Base-by-base conservation (phyloP, 768 basidiomycete species). In the Grammothele lineata region DNA sequence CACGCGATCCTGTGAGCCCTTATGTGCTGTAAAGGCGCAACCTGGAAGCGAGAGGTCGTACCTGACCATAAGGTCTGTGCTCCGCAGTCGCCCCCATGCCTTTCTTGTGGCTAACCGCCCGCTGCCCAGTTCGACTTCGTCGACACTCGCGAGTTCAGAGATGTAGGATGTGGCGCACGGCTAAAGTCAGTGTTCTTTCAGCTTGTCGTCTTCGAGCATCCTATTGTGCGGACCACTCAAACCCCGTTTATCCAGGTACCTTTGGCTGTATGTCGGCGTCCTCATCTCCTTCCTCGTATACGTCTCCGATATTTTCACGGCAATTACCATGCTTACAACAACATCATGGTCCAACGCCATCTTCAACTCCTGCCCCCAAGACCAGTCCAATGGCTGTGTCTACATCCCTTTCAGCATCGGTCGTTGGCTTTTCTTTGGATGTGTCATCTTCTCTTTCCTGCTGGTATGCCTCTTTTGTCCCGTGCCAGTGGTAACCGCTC, bases 391-490 rank as follows among this genome's bases (percentile, higher is more conserved):
- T 4, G 81, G 83, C 34, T 96, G 92, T 63, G 82, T 92, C 42
- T 80, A 86, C 61, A 87, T 93, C 55, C 85, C 89, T 2, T 98
- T 96, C 70, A 71, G 74, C 48, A 81, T 89, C 45, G 93, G 91
- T 42, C 90, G 93, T 67, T 98, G 92, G 92, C 73, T 99, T 51
- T 98, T 98, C 71, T 87, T 96, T 17, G 92, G 92, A 37, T 98
- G 95, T 69, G 98, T 99, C 77, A 87, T 96, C 57, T 90, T 96
- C 66, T 92, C 91, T n/a, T 98, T 97, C 72, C 74, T 99, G 23
- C 71, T 99, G 64, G 92, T 92, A 60, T 53, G 87, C 72, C 17
- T 42, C 37, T n/a, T n/a, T n/a, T n/a, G n/a, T n/a, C n/a, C n/a
- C n/a, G n/a, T n/a, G n/a, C n/a, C 30, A n/a, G 23, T 36, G 26